Percentiles rank a stretch among this genome's conserved stretches.
These are phyloP conservation scores for Aspergillus sp. DNA, from an alignment of 2,329 filamentous ascomycete species.

Conservation along the genomic window DNA sequence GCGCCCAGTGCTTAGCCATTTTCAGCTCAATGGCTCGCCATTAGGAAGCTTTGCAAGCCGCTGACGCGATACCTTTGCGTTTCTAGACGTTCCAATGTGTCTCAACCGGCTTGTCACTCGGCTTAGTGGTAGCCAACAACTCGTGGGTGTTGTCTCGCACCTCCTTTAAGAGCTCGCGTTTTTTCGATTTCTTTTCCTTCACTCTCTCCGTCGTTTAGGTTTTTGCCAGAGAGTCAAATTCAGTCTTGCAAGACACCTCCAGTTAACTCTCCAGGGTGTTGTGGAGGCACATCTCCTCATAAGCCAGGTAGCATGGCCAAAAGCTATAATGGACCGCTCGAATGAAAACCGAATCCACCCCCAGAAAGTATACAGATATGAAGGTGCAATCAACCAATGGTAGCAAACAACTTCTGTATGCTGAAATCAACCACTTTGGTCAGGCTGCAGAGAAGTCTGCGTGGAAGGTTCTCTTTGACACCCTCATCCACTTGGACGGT, in stretches of 20 bases:
- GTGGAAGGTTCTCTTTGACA: constrained; percentile 32
- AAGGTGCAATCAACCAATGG: constrained; percentile 1
- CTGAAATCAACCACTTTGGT: neutral
- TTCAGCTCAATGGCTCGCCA: neutral
- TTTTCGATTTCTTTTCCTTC: constrained; percentile 1
- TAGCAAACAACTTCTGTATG: neutral
- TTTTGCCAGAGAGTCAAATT: neutral
- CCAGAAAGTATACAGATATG: neutral
- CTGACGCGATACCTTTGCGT: neutral
- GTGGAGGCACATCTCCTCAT: neutral
- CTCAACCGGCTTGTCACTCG: constrained; percentile 3
- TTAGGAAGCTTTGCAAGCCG: neutral
- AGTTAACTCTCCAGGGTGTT: constrained; percentile 1
- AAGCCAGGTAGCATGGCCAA: constrained; percentile 9
- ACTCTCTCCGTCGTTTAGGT: neutral
- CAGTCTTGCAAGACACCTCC: neutral
- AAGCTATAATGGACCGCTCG: neutral
- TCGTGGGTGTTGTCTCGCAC: neutral
- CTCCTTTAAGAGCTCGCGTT: neutral
- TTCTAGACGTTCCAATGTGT: constrained; percentile 13
- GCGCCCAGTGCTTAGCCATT: neutral
- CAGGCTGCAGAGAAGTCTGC: constrained; percentile 33
- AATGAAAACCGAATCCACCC: neutral
- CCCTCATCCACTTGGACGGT: neutral
- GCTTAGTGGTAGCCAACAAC: neutral